Base-by-base conservation (phyloP, 1,139 yeast species). In the Petasospora fabianii region DNA sequence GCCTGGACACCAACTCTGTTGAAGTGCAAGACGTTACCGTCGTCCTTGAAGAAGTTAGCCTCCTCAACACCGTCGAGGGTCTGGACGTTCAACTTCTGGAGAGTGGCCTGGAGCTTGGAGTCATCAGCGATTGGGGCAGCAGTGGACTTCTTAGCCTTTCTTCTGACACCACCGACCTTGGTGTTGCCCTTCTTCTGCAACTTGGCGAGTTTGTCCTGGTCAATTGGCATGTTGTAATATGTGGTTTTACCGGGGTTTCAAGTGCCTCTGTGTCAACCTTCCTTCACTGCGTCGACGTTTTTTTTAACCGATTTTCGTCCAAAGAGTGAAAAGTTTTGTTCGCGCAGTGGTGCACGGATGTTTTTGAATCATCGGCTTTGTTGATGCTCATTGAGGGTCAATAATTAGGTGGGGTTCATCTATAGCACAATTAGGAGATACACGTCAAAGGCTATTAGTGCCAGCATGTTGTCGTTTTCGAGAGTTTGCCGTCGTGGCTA, bases 21-120 rank as follows among this genome's bases (percentile, higher is more conserved):
- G 78, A 92, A 88, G 75, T 90, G 97, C 69, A 90, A 75, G 53
- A 92, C 97, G 65, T 82, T 84, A 62, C 97, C 97, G 68, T 90
- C 96, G 54, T 88, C 96, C 70, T 75, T 84, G 84, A 92, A 90
- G 77, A 92, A 86, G 80, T 90, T 92, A 64, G 96, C 97, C 73
- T 90, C 97, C 65, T 87, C 95, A 58, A 92, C 82, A 59, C 84
- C 87, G 55, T 84, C 90, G 57, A 92, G 73, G 59, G 88, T 84
- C 68, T 84, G 86, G 54, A 92, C 95, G 69, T 85, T 83, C 66
- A 92, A 73, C 73, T 90, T 90, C 66, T 82, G 84, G 68, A 92
- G 76, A 57, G 95, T 80, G 56, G 83, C 86, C 70, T 87, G 92
- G 68, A 92, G 77, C 71, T 88, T 87, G 69, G 90, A 75, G 73